These are phyloP conservation scores for Syzygium oleosum DNA, from an alignment of 345 rosid species.

Conservation along the genomic window DNA sequence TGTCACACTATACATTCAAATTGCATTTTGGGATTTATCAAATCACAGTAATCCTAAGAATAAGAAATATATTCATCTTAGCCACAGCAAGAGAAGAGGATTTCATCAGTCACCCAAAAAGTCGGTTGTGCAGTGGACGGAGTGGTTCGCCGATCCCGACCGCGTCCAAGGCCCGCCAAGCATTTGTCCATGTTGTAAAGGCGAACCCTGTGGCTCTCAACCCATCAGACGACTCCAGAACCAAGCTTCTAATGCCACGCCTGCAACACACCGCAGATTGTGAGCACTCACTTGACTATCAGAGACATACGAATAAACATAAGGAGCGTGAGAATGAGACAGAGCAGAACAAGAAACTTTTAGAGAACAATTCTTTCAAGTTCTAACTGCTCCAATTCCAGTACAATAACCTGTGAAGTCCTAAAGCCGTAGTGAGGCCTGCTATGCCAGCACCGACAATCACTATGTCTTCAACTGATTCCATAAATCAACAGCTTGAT, in stretches of 20 bases:
- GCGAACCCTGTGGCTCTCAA: constrained; percentile 58
- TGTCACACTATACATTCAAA: background rate
- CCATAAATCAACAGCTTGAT: background rate
- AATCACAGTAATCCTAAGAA: background rate
- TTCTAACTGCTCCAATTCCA: background rate
- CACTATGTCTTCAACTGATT: constrained; percentile 18
- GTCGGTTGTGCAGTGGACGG: background rate
- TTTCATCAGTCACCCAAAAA: constrained; percentile 12
- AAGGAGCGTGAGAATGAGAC: background rate
- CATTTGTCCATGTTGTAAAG: constrained; percentile 40
- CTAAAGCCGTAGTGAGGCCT: constrained; percentile 52
- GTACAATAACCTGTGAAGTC: constrained; percentile 19
- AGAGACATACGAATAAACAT: background rate
- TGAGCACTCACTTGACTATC: background rate
- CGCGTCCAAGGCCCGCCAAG: constrained; percentile 16
- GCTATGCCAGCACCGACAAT: constrained; percentile 65
- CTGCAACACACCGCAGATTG: constrained; percentile 13
- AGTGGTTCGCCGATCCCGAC: constrained; percentile 1
- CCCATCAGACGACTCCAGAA: constrained; percentile 51
- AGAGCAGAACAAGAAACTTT: background rate
- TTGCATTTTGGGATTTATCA: background rate
- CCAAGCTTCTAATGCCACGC: constrained; percentile 58
- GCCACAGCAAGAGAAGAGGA: background rate
- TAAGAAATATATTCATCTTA: background rate
- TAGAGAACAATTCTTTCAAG: background rate